phyloP scores from a whole-genome alignment of 2,329 filamentous ascomycete genomes.

The Claviceps sp. region DNA sequence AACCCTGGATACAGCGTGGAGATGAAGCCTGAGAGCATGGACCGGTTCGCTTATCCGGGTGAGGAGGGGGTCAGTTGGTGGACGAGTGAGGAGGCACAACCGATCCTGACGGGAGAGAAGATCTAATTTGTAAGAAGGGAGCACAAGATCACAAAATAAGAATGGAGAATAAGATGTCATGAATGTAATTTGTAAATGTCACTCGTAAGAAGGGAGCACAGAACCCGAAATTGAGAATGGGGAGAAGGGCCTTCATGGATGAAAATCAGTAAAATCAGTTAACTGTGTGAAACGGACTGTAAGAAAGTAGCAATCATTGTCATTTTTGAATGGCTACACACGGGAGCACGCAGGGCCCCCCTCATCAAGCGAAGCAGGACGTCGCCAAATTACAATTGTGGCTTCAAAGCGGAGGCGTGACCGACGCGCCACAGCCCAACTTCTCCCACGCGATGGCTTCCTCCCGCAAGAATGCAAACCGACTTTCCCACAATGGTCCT shows the following conservation, averaged over 20 bases:
- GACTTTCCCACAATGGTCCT: not conserved
- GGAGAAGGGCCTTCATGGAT: slow-evolving; percentile 14
- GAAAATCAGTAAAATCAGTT: slow-evolving; percentile 24
- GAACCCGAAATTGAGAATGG: not conserved
- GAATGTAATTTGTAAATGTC: slow-evolving; percentile 33
- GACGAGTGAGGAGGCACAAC: slow-evolving; percentile 65
- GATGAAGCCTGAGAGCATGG: slow-evolving; percentile 86
- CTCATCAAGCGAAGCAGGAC: too few species aligned
- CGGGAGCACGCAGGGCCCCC: too few species aligned
- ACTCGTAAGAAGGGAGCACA: not conserved
- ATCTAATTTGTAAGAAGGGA: slow-evolving; percentile 21
- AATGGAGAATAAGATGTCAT: too few species aligned
- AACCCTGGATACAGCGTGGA: slow-evolving; percentile 83
- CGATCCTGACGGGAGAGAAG: slow-evolving; percentile 53
- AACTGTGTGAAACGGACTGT: too few species aligned
- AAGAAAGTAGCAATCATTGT: too few species aligned
- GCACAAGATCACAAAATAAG: not conserved
- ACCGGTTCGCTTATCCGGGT: slow-evolving; percentile 62
- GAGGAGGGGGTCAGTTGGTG: slow-evolving; percentile 73
- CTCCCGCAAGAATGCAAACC: not conserved
- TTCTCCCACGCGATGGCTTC: not conserved
- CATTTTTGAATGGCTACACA: too few species aligned
- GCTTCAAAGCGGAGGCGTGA: too few species aligned
- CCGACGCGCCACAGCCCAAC: too few species aligned
- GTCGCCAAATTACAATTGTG: too few species aligned